These are phyloP conservation scores for Batkoa obscura DNA, from an alignment of 371 early-diverging fungal species.

Conservation along the genomic window DNA sequence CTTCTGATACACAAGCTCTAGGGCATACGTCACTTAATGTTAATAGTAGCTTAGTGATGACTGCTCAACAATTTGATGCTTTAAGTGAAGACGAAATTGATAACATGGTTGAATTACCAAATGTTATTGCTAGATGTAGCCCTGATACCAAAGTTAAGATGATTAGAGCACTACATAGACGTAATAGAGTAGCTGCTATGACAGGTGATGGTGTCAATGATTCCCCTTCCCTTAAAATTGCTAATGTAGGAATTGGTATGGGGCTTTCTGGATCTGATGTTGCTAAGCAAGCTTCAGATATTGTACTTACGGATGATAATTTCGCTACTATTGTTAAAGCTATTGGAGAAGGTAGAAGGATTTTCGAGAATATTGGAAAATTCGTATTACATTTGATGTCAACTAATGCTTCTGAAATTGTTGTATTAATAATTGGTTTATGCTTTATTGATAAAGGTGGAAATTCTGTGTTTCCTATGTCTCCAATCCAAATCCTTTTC, in stretches of 20 bases:
- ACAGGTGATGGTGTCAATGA: slow-evolving; percentile 91
- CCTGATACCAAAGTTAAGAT: slow-evolving; percentile 96
- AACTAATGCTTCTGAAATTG: slow-evolving; percentile 24
- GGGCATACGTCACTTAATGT: not conserved
- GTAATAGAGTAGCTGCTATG: slow-evolving; percentile 45
- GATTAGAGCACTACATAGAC: slow-evolving; percentile 81
- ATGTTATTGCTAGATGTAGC: slow-evolving; percentile 77
- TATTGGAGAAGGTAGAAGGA: slow-evolving; percentile 64
- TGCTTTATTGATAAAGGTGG: slow-evolving; percentile 36
- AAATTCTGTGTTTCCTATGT: slow-evolving; percentile 46
- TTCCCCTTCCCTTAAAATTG: slow-evolving; percentile 72
- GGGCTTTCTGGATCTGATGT: slow-evolving; percentile 80
- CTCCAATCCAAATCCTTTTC: slow-evolving; percentile 69
- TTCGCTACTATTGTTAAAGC: slow-evolving; percentile 71
- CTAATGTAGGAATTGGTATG: slow-evolving; percentile 88
- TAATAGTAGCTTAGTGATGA: slow-evolving; percentile 43
- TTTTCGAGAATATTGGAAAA: slow-evolving; percentile 80
- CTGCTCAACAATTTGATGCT: slow-evolving; percentile 65
- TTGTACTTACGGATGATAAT: slow-evolving; percentile 73
- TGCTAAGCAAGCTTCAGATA: slow-evolving; percentile 80
- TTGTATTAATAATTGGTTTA: slow-evolving; percentile 43
- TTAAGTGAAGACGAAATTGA: slow-evolving; percentile 63
- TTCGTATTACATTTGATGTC: slow-evolving; percentile 63
- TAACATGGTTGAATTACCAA: slow-evolving; percentile 54
- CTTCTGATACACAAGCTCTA: slow-evolving; percentile 17